A percentile compares a stretch with the other conserved stretches of the same genome.
Conservation (phyloP, 176 grass and related monocot genomes). For the Oryza meridionalis region DNA sequence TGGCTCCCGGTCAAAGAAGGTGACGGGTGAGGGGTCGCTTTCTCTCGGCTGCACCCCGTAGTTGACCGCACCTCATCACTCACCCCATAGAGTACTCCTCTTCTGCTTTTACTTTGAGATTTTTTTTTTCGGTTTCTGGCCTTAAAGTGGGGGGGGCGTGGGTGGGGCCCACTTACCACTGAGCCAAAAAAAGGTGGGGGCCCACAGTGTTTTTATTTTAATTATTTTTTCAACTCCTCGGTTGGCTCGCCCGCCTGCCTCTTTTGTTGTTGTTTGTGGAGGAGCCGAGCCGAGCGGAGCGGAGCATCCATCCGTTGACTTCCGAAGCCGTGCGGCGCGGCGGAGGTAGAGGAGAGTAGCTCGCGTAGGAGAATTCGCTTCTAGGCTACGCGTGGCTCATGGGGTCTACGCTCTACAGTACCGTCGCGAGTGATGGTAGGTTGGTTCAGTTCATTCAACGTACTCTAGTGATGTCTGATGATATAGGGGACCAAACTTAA, state of each 20-base stretch:
- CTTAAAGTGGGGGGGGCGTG: constrained; percentile 5
- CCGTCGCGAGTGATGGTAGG: neutral
- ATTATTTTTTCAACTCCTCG: constrained; percentile 30
- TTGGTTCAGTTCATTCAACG: too few relatives aligned
- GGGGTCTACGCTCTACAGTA: neutral
- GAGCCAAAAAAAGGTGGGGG: neutral
- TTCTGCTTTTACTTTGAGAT: neutral
- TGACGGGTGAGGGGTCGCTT: constrained; percentile 52
- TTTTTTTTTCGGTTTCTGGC: neutral
- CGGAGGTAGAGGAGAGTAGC: neutral
- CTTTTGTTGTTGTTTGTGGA: constrained; percentile 10
- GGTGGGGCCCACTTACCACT: neutral
- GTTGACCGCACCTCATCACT: constrained; percentile 35
- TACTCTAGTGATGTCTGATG: neutral
- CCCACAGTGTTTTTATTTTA: neutral
- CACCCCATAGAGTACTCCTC: neutral
- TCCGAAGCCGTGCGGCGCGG: neutral
- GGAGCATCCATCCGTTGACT: neutral
- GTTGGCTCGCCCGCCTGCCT: constrained; percentile 23
- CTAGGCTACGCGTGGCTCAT: neutral
- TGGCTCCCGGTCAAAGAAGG: constrained; percentile 51
- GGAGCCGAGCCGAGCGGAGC: too few relatives aligned
- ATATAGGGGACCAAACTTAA: neutral
- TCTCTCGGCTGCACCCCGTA: constrained; percentile 34
- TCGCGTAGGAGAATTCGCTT: neutral